Base-by-base conservation (phyloP, 2,329 filamentous ascomycete genomes). In the Fusarium sp. region DNA sequence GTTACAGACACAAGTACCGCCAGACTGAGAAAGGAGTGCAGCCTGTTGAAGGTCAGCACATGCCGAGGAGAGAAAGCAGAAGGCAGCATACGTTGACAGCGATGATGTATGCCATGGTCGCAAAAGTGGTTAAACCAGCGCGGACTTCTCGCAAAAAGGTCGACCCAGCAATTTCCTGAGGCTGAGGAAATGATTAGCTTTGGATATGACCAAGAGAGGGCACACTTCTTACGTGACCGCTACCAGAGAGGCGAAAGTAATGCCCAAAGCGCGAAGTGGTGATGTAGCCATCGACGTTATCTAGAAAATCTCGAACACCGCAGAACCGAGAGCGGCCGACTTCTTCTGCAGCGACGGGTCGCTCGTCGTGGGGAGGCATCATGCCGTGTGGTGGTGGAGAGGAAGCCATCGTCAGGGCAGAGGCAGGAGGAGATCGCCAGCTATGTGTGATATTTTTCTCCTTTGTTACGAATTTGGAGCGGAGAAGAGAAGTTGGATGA, bases 21-120 rank as follows among this genome's bases (percentile, higher is more conserved):
- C 93, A 7, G 90, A 91, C 64, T 94, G 87, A 7, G 91, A 88
- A 14, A 94, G 87, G 47, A 97, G 90, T 21, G 88, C 88, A 13
- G 89, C 85, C 87, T 96, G 83, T 69, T 1, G 55, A 42, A 6
- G 26, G 43, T 73, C 43, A 63, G 62, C n/a, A 10, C 33, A 4
- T 21, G 17, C n/a, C 17, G 17, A 5, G 17, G 19, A 22, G 6
- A 47, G 11, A 22, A 14, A 4, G n/a, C 19, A 19, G 5, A 19
- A 17, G 14, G 21, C 4, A 6, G 73, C 84, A 73, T 68, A 88
- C 88, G 72, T 91, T 90, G 67, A 91, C 89, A 10, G 91, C 91
- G 75, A 96, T 94, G 72, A 96, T 95, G 79, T 94, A 95, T 15
- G 92, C 91, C 92, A 94, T 94, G 5, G 91, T 92, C 56, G 91